Base-by-base conservation (phyloP, 2,329 filamentous ascomycete species). In the Xylariomycetidae sp. region DNA sequence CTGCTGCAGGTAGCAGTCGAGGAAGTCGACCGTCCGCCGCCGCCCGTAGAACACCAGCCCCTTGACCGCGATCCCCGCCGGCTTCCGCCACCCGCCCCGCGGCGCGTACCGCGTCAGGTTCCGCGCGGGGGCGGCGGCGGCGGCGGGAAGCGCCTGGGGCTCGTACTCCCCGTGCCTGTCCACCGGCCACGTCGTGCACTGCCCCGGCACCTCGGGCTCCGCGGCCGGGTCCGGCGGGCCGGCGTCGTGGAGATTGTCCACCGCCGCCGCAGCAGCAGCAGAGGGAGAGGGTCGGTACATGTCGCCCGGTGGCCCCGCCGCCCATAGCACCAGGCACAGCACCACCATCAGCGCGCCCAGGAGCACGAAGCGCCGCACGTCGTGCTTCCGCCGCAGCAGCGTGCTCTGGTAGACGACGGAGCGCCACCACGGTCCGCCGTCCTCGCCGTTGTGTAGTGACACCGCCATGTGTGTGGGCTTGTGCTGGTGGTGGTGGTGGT, bases 41-140 rank as follows among this genome's bases (percentile, higher is more conserved):
- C 66, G 59, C 19, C 65, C 66, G 39, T 58, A 70, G 39, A 70
- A 69, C 1, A 70, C 57, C 25, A 70, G 44, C 5, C 57, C 67
- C 44, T 67, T 60, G 18, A 70, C 49, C 29, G 54, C 56, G 29
- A 54, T 40, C 8, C 47, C 49, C 4, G 34, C 26, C 0, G 51
- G 50, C 34, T 53, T 56, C 43, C 46, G 47, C 52, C 52, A 55
- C 1, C 49, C 52, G 1, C 41, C 45, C 14, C 36, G 33, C 4
- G 52, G 52, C 12, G 44, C 48, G 23, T 42, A 44, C 20, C 48
- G 45, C 22, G 47, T 36, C 4, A 54, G 46, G n/a, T n/a, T n/a
- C n/a, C n/a, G n/a, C n/a, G n/a, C n/a, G n/a, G n/a, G n/a, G n/a
- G n/a, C n/a, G 17, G 19, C 29, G 26, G 36, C 9, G 30, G 23